Base-by-base conservation (phyloP, 179 eudicot species). In the Pouteria campechiana region DNA sequence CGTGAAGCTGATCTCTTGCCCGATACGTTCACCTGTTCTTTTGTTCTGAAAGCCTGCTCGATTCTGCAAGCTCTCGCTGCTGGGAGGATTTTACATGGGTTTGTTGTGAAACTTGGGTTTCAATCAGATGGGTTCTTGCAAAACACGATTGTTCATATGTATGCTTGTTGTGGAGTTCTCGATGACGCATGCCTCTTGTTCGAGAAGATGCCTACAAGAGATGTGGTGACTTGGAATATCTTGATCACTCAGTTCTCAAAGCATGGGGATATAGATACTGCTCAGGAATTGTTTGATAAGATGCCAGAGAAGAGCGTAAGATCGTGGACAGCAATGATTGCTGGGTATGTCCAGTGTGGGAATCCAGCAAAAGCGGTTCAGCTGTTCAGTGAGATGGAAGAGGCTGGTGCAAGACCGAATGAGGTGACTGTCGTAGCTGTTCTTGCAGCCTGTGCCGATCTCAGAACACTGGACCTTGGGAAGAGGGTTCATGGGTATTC, bases 151-250 rank as follows among this genome's bases (percentile, higher is more conserved):
- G 40, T 67, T 6, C 48, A 62, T 59, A 9, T 72, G 34, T 63
- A 67, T 37, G 70, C 61, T 1, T 37, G 40, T 37, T 68, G 67
- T 25, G 74, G 70, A 31, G 50, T 15, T 10, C 42, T 55, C 1
- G 54, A 21, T 3, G 57, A 50, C 59, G 70, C 74, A 4, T 9
- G 51, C 17, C 16, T 7, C 28, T 2, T 72, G 67, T 72, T 72
- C 15, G 67, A 67, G 25, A 50, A 41, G 55, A 67, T 75, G 83
- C 23, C 52, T 18, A 58, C 69, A 6, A 55, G 80, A 57, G 86
- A 81, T 62, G 80, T 72, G 50, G 93, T 81, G 32, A 62, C 73
- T 17, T 81, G 93, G 90, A 81, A 70, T 38, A 65, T 48, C 13
- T 52, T 70, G 76, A 49, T 65, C 16, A 70, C 68, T 4, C 68